Evolutionary conservation across 2,329 filamentous ascomycete species (phyloP), one percentile per base, ranked within the genome.

Genomic region (Teratosphaeria epicoccoides): DNA sequence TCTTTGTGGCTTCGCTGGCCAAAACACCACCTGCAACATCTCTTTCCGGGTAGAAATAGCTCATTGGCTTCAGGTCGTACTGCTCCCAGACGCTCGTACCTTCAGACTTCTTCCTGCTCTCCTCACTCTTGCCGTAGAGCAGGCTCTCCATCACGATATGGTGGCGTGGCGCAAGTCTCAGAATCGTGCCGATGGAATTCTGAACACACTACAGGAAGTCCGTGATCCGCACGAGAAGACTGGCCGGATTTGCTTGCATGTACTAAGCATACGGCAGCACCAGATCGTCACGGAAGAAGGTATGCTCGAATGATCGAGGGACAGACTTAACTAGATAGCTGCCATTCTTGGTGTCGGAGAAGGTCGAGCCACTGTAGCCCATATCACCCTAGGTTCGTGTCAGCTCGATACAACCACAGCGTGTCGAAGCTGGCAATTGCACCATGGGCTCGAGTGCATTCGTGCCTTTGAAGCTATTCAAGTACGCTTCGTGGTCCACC

Each of bases 131-230:
- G 1, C 84, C 84, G 55, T 78, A 80, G 23, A 87, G 70, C 2
- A 87, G 73, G 62, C 88, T 88, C 65, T 88, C 85, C 85, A 88
- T 88, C 60, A 88, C 74, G 54, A 88, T 84, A 61, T 88, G 84
- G 57, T 87, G 84, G 1, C 79, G 80, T 0, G 85, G 84, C 0
- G 82, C 79, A 1, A 76, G 68, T 4, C 82, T 76, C 0, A 87
- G 58, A 0, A 81, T 59, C 1, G 77, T 75, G 0, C 84, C 85
- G 1, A 88, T 61, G 0, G 81, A 47, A 12, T 67, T 59, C 9
- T 76, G 73, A 0, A 76, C 73, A 0, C 76, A 75, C 49, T 79
- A 76, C 0, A 87, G 71, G 52, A 88, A 80, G 64, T 88, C 83
- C 23, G 81, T 85, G 60, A 88, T 88, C 48, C 83, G 80, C 4